Conservation (phyloP, 163 green algal genomes). For the Scenedesmus sp. region DNA sequence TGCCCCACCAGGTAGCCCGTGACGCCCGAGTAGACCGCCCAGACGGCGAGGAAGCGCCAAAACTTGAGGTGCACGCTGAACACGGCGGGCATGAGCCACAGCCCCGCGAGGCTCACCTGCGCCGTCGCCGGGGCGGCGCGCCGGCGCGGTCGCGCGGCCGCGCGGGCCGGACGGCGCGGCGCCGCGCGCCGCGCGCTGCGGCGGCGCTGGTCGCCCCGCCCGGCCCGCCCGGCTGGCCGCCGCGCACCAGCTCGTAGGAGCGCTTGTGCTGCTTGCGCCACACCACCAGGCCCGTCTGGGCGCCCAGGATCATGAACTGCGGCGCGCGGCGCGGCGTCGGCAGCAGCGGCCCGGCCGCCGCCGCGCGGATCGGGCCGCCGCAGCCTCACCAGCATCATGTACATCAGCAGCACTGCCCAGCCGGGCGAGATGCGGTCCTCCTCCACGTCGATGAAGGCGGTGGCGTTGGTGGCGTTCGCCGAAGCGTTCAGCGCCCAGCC, state of each 20-base stretch:
- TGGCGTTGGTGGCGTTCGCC: conserved; percentile 16
- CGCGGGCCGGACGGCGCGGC: too few species aligned
- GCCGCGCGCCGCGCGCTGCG: too few species aligned
- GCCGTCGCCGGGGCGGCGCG: not conserved
- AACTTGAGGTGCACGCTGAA: conserved; percentile 65
- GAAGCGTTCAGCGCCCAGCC: not conserved
- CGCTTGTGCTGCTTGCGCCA: conserved; percentile 83
- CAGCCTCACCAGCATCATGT: conserved; percentile 41
- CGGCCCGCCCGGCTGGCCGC: too few species aligned
- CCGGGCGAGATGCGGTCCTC: conserved; percentile 33
- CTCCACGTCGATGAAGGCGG: conserved; percentile 28
- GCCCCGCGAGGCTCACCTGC: conserved; percentile 83
- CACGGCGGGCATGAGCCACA: conserved; percentile 88
- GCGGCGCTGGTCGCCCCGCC: too few species aligned
- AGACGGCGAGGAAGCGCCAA: conserved; percentile 72
- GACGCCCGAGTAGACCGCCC: conserved; percentile 66
- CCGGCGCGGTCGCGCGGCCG: not conserved
- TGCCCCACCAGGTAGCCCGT: conserved; percentile 72
- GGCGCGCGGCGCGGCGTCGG: not conserved
- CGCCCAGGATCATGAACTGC: conserved; percentile 65
- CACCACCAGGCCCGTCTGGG: conserved; percentile 75
- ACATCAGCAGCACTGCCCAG: conserved; percentile 46
- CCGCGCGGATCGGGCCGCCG: not conserved
- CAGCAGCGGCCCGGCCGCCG: conserved; percentile 10
- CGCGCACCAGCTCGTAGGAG: conserved; percentile 87